These are phyloP conservation scores for Fusarium nisikadoi DNA, from an alignment of 2,329 filamentous ascomycete genomes.

Conservation along the genomic window DNA sequence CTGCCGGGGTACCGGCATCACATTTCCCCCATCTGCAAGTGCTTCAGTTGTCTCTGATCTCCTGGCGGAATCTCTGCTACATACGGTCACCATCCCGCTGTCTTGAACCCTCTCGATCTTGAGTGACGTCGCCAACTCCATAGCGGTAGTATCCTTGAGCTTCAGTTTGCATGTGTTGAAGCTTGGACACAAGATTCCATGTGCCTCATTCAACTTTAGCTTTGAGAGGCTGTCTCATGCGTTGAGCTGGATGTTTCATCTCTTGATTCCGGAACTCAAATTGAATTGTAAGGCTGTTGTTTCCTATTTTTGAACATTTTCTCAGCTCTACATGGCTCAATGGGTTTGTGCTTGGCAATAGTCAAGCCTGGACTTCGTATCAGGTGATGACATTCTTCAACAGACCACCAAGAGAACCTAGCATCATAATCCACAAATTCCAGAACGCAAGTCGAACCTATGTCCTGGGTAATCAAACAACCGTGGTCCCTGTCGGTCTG, in stretches of 20 bases:
- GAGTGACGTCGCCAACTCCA: slow-evolving; percentile 37
- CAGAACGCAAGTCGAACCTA: slow-evolving; percentile 38
- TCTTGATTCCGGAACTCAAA: not conserved
- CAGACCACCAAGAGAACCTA: slow-evolving; percentile 27
- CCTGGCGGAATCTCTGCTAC: slow-evolving; percentile 18
- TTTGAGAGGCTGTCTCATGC: slow-evolving; percentile 18
- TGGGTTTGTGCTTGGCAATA: slow-evolving; percentile 15
- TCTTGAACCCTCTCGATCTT: slow-evolving; percentile 23
- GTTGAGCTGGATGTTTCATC: slow-evolving; percentile 16
- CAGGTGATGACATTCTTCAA: slow-evolving; percentile 30
- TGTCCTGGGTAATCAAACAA: slow-evolving; percentile 11
- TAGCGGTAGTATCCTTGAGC: not conserved
- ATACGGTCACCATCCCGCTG: slow-evolving; percentile 20
- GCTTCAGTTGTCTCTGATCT: slow-evolving; percentile 39
- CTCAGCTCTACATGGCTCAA: not conserved
- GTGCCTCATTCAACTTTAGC: slow-evolving; percentile 24
- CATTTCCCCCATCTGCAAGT: slow-evolving; percentile 40
- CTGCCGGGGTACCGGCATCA: slow-evolving; percentile 42
- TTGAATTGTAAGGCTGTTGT: not conserved
- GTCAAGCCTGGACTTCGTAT: slow-evolving; percentile 15
- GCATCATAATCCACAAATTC: slow-evolving; percentile 33
- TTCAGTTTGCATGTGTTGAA: slow-evolving; percentile 16
- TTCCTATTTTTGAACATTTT: not conserved
- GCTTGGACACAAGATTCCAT: slow-evolving; percentile 19
- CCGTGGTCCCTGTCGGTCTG: slow-evolving; percentile 24